phyloP scores from a whole-genome alignment of 257 asterid genomes.

The Scutellaria galericulata region DNA sequence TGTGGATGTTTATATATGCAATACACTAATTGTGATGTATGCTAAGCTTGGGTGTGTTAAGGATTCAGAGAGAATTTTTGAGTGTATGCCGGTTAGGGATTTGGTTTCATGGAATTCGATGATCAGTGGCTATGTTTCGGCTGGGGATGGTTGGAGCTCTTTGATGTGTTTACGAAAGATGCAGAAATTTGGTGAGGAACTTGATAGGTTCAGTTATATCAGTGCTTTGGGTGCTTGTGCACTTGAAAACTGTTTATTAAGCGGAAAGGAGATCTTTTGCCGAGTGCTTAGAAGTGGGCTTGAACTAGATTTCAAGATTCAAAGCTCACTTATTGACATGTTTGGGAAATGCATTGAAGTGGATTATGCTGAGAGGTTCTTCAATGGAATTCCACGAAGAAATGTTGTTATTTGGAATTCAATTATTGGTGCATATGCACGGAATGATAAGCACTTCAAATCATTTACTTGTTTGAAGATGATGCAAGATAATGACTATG shows the following conservation, averaged over 20 bases:
- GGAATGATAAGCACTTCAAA: conserved; percentile 38
- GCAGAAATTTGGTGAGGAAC: conserved; percentile 43
- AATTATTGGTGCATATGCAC: conserved; percentile 54
- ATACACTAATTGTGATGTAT: conserved; percentile 64
- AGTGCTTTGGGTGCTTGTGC: conserved; percentile 60
- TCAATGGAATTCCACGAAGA: conserved; percentile 40
- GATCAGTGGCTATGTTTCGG: conserved; percentile 59
- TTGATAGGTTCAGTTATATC: conserved; percentile 55
- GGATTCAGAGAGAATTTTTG: conserved; percentile 53
- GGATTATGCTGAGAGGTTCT: conserved; percentile 57
- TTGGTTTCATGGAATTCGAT: conserved; percentile 73
- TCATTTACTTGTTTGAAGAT: conserved; percentile 49
- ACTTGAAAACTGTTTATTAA: conserved; percentile 34
- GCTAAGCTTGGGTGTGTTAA: conserved; percentile 54
- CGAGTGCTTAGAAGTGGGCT: conserved; percentile 52
- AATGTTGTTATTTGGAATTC: conserved; percentile 65
- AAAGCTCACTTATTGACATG: conserved; percentile 66
- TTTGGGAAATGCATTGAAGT: conserved; percentile 63
- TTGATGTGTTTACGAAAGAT: conserved; percentile 49
- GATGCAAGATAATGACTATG: conserved; percentile 47
- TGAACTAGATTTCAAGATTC: conserved; percentile 59
- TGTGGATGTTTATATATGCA: conserved; percentile 58
- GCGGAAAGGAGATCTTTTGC: conserved; percentile 65
- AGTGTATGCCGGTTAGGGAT: conserved; percentile 54
- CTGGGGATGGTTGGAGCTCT: conserved; percentile 51